Conservation (phyloP, 176 grass and related monocot genomes). For the Thinopyrum elongatum region DNA sequence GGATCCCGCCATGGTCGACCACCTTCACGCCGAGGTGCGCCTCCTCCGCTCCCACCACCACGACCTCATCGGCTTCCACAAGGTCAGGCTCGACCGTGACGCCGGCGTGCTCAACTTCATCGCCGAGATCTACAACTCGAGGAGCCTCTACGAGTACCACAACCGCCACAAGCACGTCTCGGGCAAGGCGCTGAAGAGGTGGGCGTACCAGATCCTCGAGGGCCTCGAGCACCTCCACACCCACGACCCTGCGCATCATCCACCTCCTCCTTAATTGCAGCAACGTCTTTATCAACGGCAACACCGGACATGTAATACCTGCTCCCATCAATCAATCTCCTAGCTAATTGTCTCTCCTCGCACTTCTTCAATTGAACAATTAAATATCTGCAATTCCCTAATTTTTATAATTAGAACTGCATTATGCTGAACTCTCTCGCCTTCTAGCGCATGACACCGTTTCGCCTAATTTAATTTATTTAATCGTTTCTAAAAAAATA, state of each 20-base stretch:
- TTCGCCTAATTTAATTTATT: background rate
- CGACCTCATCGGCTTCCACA: no score
- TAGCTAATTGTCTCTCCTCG: background rate
- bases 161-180: conserved; percentile 77
- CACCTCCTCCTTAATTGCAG: conserved; percentile 14
- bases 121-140: conserved; percentile 33
- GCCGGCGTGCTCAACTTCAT: no score
- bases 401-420: background rate
- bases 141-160: conserved; percentile 74
- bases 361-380: background rate
- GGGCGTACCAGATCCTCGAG: conserved; percentile 72
- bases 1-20: no score
- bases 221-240: conserved; percentile 39
- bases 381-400: background rate
- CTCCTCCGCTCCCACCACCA: no score
- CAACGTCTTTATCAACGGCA: background rate
- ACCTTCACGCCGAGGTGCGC: conserved; percentile 86
- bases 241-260: background rate
- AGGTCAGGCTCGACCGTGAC: no score
- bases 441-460: background rate
- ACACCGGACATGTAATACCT: background rate
- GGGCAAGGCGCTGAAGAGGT: conserved; percentile 89
- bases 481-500: no score
- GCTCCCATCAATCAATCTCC: no score
- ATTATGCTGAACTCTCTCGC: background rate